Evolutionary conservation across 768 basidiomycete genomes (phyloP).

Genomic region (Omphalotus guepiniiformis): DNA sequence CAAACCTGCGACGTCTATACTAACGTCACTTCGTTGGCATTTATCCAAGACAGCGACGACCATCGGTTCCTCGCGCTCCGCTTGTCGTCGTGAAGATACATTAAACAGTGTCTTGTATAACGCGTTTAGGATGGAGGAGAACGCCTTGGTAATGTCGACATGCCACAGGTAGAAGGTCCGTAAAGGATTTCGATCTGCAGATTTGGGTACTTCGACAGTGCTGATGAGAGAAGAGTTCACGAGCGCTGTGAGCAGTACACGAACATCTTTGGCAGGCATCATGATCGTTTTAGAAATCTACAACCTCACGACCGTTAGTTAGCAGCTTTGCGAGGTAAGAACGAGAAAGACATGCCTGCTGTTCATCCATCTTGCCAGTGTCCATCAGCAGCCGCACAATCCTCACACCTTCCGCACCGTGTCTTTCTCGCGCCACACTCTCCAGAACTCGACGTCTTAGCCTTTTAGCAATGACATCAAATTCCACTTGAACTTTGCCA

Average conservation of each 20-base stretch:
- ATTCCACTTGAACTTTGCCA: conserved; percentile 75
- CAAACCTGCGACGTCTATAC: conserved; percentile 59
- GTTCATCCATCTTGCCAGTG: conserved; percentile 91
- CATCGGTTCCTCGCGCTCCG: conserved; percentile 59
- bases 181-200: conserved; percentile 83
- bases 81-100: conserved; percentile 64
- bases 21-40: conserved; percentile 79
- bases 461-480: conserved; percentile 63
- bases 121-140: conserved; percentile 67
- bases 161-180: conserved; percentile 94
- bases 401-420: conserved; percentile 79
- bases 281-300: conserved; percentile 70
- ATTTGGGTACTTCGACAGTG: conserved; percentile 90
- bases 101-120: conserved; percentile 92
- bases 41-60: conserved; percentile 77
- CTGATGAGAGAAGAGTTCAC: conserved; percentile 81
- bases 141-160: conserved; percentile 82
- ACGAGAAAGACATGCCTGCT: conserved; percentile 55
- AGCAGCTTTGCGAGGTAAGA: neutral
- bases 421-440: conserved; percentile 73
- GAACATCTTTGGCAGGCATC: conserved; percentile 86
- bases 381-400: conserved; percentile 75
- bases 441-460: conserved; percentile 72
- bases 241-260: conserved; percentile 74
- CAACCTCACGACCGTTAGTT: neutral